Base-by-base conservation (phyloP, 257 asterid genomes). In the Przewalskia tangutica region DNA sequence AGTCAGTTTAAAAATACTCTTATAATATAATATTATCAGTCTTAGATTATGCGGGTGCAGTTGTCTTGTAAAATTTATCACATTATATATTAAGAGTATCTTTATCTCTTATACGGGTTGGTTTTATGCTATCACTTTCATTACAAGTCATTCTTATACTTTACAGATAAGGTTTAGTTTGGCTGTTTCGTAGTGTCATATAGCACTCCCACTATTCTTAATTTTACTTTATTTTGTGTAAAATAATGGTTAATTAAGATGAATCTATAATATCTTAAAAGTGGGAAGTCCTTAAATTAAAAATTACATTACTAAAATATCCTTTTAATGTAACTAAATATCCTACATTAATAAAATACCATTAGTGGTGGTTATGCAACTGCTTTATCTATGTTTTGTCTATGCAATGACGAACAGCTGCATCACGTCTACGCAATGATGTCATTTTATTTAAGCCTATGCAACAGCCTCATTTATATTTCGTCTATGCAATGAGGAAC, bases 111-210 rank as follows among this genome's bases (percentile, higher is more conserved):
- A 4, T 50, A 17, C 2, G 13, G 16, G 32, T 48, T 55, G n/a
- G 46, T 46, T 68, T n/a, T 46, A 12, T 76, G 54, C 73, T 56
- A 77, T 82, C 85, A 58, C 83, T 82, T 82, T 58, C 83, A 36
- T 85, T 58, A 66, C 83, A 81, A 84, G 70, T 81, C 77, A 77
- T 66, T 77, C 87, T 81, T 79, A 77, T 75, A 81, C 87, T 81
- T 84, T 81, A 84, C 85, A 77, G 77, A 77, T 65, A 81, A 66
- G 85, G 20, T 56, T 42, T 75, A 17, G 50, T 81, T 51, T 80
- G 50, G 60, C 34, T 71, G 38, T 59, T 38, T 50, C 14, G 64
- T 75, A 9, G 76, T 44, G 60, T 80, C 62, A 64, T 17, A 62
- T 64, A 51, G n/a, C 56, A 48, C 83, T 80, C 56, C 38, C 62